Base-by-base conservation (phyloP, 2,329 filamentous ascomycete genomes). In the Dryadomyces sulphureus region DNA sequence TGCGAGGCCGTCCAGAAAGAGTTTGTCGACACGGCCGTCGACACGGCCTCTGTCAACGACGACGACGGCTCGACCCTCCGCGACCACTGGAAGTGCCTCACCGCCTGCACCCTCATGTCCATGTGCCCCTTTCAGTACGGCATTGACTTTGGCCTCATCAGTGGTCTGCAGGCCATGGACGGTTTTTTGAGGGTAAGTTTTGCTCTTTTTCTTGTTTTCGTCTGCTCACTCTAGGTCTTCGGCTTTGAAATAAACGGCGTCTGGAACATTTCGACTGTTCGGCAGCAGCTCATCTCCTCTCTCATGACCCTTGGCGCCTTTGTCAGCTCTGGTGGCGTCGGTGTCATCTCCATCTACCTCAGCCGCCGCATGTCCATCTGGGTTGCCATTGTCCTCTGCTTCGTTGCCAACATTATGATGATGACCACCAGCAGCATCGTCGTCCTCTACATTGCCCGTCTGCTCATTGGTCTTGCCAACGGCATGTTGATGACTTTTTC, bases 401-500 rank as follows among this genome's bases (percentile, higher is more conserved):
- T 61, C 50, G 57, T 70, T 4, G 62, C 72, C 16, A 75, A 75
- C 50, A 60, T 74, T 17, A 64, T 76, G 53, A 77, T 77, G 73
- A 76, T 77, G 70, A 63, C 67, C 3, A 74, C 70, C 0, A 65
- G 62, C 7, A 56, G 61, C 46, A 73, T 78, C 34, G 69, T 63
- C 16, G 70, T 65, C 1, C 65, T 78, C 5, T 77, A 78, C 47
- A 64, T 66, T 21, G 73, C 70, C 9, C 67, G 73, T 34, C 57
- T 77, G 7, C 55, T 77, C 16, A 72, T 76, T 46, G 74, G 74
- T 2, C 48, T 77, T 5, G 69, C 71, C 6, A 76, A 76, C 53
- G 73, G 72, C 3, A 67, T 73, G 53, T 69, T 75, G 55, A 73
- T 75, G 70, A 75, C 70, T 2, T 75, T 59, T 19, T 58, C 60